A percentile compares a stretch with the other conserved stretches of the same genome.
Conservation (phyloP, 108 stramenopile genomes). For the Thalassiosira profunda region DNA sequence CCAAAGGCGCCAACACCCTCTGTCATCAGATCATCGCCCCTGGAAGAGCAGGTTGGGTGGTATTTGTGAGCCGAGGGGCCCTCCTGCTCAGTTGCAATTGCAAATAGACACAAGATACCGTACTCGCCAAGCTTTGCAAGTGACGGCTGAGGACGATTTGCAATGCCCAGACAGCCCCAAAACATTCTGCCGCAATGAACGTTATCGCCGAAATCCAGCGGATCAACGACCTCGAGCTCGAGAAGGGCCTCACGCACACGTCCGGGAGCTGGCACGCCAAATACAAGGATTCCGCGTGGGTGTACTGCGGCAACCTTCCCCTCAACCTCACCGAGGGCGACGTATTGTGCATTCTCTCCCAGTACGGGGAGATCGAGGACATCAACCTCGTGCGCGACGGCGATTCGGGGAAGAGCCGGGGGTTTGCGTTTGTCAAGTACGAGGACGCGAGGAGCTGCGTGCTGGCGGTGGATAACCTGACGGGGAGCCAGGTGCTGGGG, state of each 20-base stretch:
- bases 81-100: too few species aligned
- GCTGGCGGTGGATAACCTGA: constrained; percentile 98
- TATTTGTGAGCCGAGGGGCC: too few species aligned
- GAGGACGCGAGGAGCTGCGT: constrained; percentile 93
- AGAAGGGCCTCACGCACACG: constrained; percentile 84
- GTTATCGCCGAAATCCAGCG: constrained; percentile 87
- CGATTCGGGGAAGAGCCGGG: constrained; percentile 92
- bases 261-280: constrained; percentile 96
- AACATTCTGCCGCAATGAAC: too few species aligned
- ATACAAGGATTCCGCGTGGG: constrained; percentile 96
- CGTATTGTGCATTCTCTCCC: constrained; percentile 93
- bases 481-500: constrained; percentile 82
- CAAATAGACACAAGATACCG: too few species aligned
- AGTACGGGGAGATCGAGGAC: constrained; percentile 96
- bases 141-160: too few species aligned
- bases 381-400: constrained; percentile 95
- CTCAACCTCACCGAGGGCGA: constrained; percentile 96
- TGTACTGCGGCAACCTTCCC: constrained; percentile 94
- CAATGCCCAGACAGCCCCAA: too few species aligned
- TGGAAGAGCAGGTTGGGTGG: too few species aligned
- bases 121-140: too few species aligned
- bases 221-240: constrained; percentile 93
- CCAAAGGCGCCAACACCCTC: too few species aligned
- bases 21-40: too few species aligned
- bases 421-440: constrained; percentile 93